Conservation (phyloP, 2,329 filamentous ascomycete genomes). For the Alternaria tenuissima region DNA sequence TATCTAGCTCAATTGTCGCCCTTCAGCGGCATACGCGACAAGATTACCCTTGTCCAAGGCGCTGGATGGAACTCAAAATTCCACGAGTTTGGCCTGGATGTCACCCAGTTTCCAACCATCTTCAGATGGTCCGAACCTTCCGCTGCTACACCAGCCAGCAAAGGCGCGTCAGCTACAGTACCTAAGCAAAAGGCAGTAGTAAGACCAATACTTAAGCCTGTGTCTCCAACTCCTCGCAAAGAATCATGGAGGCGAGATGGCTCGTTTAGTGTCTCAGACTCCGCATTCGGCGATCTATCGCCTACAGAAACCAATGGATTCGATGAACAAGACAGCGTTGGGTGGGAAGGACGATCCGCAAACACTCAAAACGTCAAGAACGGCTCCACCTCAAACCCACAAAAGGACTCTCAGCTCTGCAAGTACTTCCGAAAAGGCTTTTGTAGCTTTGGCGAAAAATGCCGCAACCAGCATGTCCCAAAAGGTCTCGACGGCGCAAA, state of each 20-base stretch:
- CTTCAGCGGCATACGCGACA: slow-evolving; percentile 58
- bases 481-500: not conserved
- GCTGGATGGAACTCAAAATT: slow-evolving; percentile 63
- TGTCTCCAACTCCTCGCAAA: slow-evolving; percentile 8
- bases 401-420: slow-evolving; percentile 17
- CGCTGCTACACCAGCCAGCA: slow-evolving; percentile 5
- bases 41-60: slow-evolving; percentile 65
- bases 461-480: slow-evolving; percentile 29
- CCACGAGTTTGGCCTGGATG: slow-evolving; percentile 58
- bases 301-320: slow-evolving; percentile 13
- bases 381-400: not conserved
- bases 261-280: slow-evolving; percentile 9
- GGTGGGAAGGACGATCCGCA: slow-evolving; percentile 10
- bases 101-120: slow-evolving; percentile 62
- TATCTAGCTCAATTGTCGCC: slow-evolving; percentile 66
- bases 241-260: slow-evolving; percentile 19
- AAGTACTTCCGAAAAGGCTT: slow-evolving; percentile 38
- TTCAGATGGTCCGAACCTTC: slow-evolving; percentile 55
- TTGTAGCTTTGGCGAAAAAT: slow-evolving; percentile 35
- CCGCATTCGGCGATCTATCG: slow-evolving; percentile 7
- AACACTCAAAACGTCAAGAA: slow-evolving; percentile 1
- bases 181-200: slow-evolving; percentile 10
- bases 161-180: slow-evolving; percentile 6
- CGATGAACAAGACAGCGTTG: slow-evolving; percentile 11
- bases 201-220: slow-evolving; percentile 4